Conservation (phyloP, 2,329 filamentous ascomycete species). For the Paraconiothyrium brasiliense region DNA sequence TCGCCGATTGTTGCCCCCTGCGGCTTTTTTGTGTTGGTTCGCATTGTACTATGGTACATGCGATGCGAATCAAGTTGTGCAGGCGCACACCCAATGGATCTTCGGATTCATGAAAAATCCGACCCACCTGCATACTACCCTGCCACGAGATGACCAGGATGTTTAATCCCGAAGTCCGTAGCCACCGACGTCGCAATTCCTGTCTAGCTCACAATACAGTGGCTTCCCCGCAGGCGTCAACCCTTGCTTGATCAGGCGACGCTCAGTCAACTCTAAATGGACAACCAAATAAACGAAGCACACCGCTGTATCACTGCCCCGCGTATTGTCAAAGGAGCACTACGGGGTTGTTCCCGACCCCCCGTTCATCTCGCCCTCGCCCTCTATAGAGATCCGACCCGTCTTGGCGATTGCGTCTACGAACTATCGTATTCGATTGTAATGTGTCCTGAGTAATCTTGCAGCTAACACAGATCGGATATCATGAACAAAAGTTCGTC, state of each 20-base stretch:
- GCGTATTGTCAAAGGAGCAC: neutral
- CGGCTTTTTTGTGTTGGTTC: neutral
- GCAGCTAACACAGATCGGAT: neutral
- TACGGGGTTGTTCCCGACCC: neutral
- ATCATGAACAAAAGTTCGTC: neutral
- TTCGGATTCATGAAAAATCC: constrained; percentile 9
- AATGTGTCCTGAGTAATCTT: neutral
- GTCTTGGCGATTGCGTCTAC: neutral
- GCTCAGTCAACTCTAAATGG: constrained; percentile 13
- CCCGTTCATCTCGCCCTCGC: neutral
- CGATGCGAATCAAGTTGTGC: neutral
- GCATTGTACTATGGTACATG: neutral
- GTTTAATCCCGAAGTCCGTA: constrained; percentile 3
- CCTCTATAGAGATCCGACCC: neutral
- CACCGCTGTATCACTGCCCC: neutral
- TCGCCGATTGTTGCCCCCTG: neutral
- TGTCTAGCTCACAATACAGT: constrained; percentile 8
- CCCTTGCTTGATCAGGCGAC: constrained; percentile 18
- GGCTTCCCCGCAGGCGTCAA: constrained; percentile 10
- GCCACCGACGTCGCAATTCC: constrained; percentile 6
- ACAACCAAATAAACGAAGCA: neutral
- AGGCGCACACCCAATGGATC: neutral
- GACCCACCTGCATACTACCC: constrained; percentile 10
- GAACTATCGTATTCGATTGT: neutral
- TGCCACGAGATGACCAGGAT: constrained; percentile 5